Percentiles rank a stretch among this genome's conserved stretches.
phyloP scores from a whole-genome alignment of 306 rosid species.

The Argentina anserina region DNA sequence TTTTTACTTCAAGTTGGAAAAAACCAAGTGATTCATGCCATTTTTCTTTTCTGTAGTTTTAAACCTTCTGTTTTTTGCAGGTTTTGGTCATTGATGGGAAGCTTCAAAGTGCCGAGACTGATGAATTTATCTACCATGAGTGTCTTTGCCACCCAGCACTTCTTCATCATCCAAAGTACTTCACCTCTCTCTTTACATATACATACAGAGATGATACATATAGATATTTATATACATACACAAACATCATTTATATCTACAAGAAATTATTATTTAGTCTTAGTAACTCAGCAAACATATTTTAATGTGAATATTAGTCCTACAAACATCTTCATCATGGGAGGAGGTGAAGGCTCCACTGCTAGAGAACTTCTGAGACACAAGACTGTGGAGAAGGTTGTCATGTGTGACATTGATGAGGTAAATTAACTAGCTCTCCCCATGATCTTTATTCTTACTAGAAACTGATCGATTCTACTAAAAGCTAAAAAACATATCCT shows the following conservation, averaged over 20 bases:
- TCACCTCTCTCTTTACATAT: neutral
- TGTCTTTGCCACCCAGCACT: conserved; percentile 93
- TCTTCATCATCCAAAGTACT: conserved; percentile 79
- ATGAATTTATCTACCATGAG: conserved; percentile 95
- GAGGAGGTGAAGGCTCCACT: conserved; percentile 99
- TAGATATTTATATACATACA: neutral
- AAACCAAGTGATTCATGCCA: neutral
- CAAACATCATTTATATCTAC: neutral
- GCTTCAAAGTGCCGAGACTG: conserved; percentile 97
- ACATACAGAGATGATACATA: neutral
- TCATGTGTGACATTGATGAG: conserved; percentile 98
- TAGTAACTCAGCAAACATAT: neutral
- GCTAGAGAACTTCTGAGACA: conserved; percentile 92
- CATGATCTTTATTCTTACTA: neutral
- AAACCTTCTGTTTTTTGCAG: conserved; percentile 28
- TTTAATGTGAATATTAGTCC: conserved; percentile 43
- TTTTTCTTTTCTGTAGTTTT: conserved; percentile 4
- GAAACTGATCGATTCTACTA: neutral
- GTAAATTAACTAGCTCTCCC: conserved; percentile 23
- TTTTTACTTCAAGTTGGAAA: neutral
- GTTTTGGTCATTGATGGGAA: conserved; percentile 95
- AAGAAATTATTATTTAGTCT: neutral
- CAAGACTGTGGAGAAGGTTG: conserved; percentile 71
- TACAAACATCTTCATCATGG: conserved; percentile 78
- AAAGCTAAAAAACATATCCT: neutral